Conservation (phyloP, 306 rosid genomes). For the Casuarina cunninghamiana region DNA sequence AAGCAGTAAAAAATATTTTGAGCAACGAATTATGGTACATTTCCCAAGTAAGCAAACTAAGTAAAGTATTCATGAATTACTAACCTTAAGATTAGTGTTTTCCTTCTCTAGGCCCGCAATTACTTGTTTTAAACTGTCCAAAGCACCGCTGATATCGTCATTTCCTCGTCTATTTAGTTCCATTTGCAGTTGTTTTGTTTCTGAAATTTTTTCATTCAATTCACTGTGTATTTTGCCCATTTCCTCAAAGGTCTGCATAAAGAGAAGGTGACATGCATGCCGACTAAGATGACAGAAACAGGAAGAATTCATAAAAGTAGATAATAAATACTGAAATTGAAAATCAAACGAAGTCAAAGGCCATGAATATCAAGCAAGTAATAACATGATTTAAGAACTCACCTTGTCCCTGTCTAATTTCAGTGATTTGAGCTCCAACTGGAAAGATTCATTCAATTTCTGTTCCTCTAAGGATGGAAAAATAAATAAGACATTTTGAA, state of each 20-base stretch:
- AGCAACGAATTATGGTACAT: background rate
- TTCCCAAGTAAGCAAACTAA: slow-evolving; percentile 9
- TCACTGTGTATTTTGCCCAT: slow-evolving; percentile 49
- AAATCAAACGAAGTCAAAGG: background rate
- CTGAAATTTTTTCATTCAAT: slow-evolving; percentile 63
- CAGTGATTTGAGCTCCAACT: slow-evolving; percentile 65
- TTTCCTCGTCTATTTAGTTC: slow-evolving; percentile 56
- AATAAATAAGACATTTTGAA: slow-evolving; percentile 8
- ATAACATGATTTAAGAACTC: slow-evolving; percentile 37
- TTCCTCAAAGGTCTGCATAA: slow-evolving; percentile 56
- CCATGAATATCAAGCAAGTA: slow-evolving; percentile 12
- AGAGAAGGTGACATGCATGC: slow-evolving; percentile 25
- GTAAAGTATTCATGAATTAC: slow-evolving; percentile 28
- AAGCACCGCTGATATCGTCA: slow-evolving; percentile 38
- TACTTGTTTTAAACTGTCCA: slow-evolving; percentile 51
- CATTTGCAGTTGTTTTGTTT: slow-evolving; percentile 55
- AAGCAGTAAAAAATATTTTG: slow-evolving; percentile 7
- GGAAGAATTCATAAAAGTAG: slow-evolving; percentile 1
- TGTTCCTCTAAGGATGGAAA: slow-evolving; percentile 63
- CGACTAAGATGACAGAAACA: slow-evolving; percentile 32
- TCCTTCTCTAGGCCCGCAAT: slow-evolving; percentile 73
- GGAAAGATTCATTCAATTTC: slow-evolving; percentile 60
- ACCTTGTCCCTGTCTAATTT: slow-evolving; percentile 66
- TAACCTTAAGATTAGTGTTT: slow-evolving; percentile 73
- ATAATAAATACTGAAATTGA: background rate